Base-by-base conservation (phyloP, 805 yeast species). In the Cyberlindnera bimundalis region DNA sequence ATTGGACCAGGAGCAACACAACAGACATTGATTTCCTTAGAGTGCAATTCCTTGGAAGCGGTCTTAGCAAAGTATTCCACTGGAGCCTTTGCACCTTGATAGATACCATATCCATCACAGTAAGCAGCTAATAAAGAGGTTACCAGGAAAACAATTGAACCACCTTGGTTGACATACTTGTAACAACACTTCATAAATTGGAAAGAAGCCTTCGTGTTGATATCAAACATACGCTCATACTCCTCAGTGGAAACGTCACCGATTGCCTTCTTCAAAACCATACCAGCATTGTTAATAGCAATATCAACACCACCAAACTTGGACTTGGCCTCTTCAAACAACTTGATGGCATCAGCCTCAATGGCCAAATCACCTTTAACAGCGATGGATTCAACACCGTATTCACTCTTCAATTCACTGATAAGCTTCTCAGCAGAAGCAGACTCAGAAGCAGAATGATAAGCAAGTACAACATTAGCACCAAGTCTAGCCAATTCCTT, bases 271-370 rank as follows among this genome's bases (percentile, higher is more conserved):
- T 80, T 79, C 58, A 80, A 64, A 17, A 81, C 86, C 69, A 62
- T 75, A 39, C 87, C 87, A 29, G 79, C 80, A 48, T 77, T 79
- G 63, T 79, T 79, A 51, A 81, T 67, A n/a, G 85, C 86, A 54
- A 76, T 68, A 51, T 81, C 84, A 47, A 77, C 63, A 16, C 61
- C 54, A 27, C 81, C 82, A 42, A 77, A 71, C 29, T 62, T 58
- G 12, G 56, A 44, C 39, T 64, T 63, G 7, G 79, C 75, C 10
- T 58, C 60, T 14, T 60, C 69, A 51, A 81, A 80, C 39, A 80
- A 59, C 21, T 64, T 59, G 16, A 61, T 56, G 26, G 69, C 62
- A 10, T 70, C 75, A 1, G 50, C 61, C 34, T 76, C 78, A 2
- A 54, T 34, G 16, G 57, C 35, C 16, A 55, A 26, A 38, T 55